These are phyloP conservation scores for Cladobotryum mycophilum DNA, from an alignment of 2,329 filamentous ascomycete species.

Conservation along the genomic window DNA sequence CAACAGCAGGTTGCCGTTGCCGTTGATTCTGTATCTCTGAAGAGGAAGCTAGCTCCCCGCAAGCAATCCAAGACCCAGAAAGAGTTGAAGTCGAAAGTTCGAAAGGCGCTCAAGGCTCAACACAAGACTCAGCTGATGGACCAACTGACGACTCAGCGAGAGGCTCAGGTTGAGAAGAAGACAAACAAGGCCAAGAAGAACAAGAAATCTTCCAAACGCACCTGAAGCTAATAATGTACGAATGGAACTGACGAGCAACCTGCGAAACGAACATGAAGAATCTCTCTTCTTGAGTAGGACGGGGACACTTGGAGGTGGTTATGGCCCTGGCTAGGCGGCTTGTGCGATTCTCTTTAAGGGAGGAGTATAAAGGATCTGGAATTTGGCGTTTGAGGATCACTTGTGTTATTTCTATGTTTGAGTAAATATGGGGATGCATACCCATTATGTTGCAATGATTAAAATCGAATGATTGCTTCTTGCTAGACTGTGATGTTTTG, in stretches of 20 bases:
- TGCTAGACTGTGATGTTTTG: neutral
- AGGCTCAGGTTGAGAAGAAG: slow-evolving; percentile 39
- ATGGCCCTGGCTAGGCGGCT: slow-evolving; percentile 5
- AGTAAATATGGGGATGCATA: slow-evolving; percentile 21
- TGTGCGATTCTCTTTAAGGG: slow-evolving; percentile 25
- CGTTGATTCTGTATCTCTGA: no score
- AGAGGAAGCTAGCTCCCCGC: no score
- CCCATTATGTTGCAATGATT: slow-evolving; percentile 16
- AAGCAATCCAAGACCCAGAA: neutral
- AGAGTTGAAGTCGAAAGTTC: neutral
- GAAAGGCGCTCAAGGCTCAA: neutral
- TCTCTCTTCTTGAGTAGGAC: neutral
- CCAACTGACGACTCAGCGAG: neutral
- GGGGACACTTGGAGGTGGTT: neutral
- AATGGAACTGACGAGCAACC: no score
- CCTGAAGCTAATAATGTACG: no score
- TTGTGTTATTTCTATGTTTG: slow-evolving; percentile 16
- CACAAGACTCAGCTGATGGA: neutral
- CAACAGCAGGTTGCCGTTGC: no score
- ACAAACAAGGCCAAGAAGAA: slow-evolving; percentile 45
- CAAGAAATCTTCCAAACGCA: neutral
- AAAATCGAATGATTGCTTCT: slow-evolving; percentile 5
- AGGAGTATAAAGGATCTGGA: slow-evolving; percentile 22
- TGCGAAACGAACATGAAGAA: neutral
- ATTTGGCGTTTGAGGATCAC: slow-evolving; percentile 29